Base-by-base conservation (phyloP, 352 stramenopile species). In the Pseudoperonospora humuli region DNA sequence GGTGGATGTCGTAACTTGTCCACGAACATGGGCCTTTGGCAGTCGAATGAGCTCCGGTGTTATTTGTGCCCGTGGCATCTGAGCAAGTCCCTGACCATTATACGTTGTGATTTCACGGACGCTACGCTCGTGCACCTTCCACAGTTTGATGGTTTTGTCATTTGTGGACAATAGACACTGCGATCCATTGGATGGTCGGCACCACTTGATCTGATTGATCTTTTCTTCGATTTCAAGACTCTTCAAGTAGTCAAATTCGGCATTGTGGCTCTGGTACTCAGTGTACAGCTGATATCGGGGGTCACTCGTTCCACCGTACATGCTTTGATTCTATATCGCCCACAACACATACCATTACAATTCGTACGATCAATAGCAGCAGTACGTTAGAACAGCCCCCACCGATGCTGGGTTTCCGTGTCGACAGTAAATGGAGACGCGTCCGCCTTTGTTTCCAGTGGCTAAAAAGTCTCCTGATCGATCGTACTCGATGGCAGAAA, bases 231-330 rank as follows among this genome's bases (percentile, higher is more conserved):
- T 98, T 48, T 98, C 94, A 5, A 98, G 73, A 48, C 84, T 97
- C 61, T 97, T 98, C 31, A 98, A 69, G 71, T 97, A 98, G 67
- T 98, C 94, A 52, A 98, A 98, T 62, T 98, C 94, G n/a, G 87
- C 68, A 26, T 95, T 96, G 67, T 98, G 94, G 60, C 87, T 97
- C 68, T 97, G 89, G 51, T 93, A 96, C 55, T 95, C 95, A n/a
- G 85, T 85, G 68, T 96, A 97, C 41, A 85, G 50, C 5, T 69
- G 47, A 41, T 86, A 84, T 43, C 70, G 65, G 17, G 70, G 48
- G 26, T 70, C 54, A 23, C 54, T 62, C 8, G 47, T 38, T 24
- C 57, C 47, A 17, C 44, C 51, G 39, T 64, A 73, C 31, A 61
- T 58, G 29, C 13, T 56, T 55, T 67, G 58, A 20, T 68, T 64